phyloP scores from a whole-genome alignment of 176 grass and related monocot genomes.

The Coix lacrymajobi region DNA sequence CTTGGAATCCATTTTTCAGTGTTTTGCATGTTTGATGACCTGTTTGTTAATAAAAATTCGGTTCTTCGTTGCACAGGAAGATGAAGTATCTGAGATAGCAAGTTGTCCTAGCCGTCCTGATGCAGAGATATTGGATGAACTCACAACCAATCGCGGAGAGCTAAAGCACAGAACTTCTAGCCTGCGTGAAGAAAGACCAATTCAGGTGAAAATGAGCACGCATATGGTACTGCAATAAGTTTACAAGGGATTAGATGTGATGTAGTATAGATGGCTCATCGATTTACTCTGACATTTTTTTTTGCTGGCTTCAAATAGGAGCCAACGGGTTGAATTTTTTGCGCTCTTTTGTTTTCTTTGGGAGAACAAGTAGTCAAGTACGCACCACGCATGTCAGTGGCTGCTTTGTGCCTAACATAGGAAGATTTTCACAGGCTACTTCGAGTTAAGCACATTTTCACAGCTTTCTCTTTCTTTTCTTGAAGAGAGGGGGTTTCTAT shows the following conservation, averaged over 20 bases:
- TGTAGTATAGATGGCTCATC: not conserved
- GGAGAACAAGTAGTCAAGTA: slow-evolving; percentile 18
- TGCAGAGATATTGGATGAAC: slow-evolving; percentile 78
- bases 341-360: slow-evolving; percentile 2
- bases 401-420: not conserved
- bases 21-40: not conserved
- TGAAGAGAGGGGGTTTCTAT: not conserved
- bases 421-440: slow-evolving; percentile 6
- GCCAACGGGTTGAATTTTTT: slow-evolving; percentile 25
- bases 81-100: slow-evolving; percentile 25
- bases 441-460: slow-evolving; percentile 22
- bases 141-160: slow-evolving; percentile 84
- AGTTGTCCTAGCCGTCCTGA: slow-evolving; percentile 38
- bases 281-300: slow-evolving; percentile 19
- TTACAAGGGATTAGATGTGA: not conserved
- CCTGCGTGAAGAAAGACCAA: slow-evolving; percentile 43
- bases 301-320: slow-evolving; percentile 34
- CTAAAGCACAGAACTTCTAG: slow-evolving; percentile 55
- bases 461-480: not conserved
- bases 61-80: slow-evolving; percentile 29
- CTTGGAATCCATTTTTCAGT: not conserved
- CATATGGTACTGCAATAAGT: not conserved
- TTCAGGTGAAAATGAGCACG: slow-evolving; percentile 50
- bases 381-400: slow-evolving; percentile 1
- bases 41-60: not conserved